Base-by-base conservation (phyloP, 2,329 filamentous ascomycete genomes). In the Colletotrichum sp. region DNA sequence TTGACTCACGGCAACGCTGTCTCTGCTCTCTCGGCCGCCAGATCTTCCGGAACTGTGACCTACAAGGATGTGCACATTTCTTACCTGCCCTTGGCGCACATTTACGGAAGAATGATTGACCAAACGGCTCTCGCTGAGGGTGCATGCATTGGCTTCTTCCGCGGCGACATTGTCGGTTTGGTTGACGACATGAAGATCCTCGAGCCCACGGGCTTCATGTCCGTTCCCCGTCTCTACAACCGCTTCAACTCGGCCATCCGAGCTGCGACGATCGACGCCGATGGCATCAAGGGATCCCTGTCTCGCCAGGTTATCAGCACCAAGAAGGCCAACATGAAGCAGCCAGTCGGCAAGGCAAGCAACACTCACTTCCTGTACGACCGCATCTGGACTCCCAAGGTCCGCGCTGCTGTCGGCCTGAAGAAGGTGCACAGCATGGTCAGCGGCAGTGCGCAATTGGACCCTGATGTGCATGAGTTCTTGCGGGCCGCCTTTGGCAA, bases 31-130 rank as follows among this genome's bases (percentile, higher is more conserved):
- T 89, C 92, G 15, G 87, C 90, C 21, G 91, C 90, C 66, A 89
- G 95, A 75, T 85, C 91, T 49, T 88, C 91, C 73, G 87, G 87
- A 15, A 87, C 88, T 15, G 88, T 91, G 72, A 79, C 80, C 4
- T 81, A 87, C 66, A 85, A 85, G 77, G 94, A 97, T 79, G 87
- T 93, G 5, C 89, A 93, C 79, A 91, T 95, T 74, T 99, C 96
- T 1, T 99, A 99, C 85, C 90, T 99, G 68, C 97, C 97, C 1
- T 88, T 98, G 52, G 97, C 97, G 12, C 97, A 99, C 83, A 99
- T 99, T 81, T 98, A 95, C 84, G 95, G 96, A 78, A 94, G 97
- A 71, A 89, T 98, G 79, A 89, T 93, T 55, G 97, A 99, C 83
- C 94, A 98, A 83, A 88, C 89, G 5, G 91, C 92, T 16, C 88